These are phyloP conservation scores for Turnera subulata DNA, from an alignment of 345 rosid species.

Conservation along the genomic window DNA sequence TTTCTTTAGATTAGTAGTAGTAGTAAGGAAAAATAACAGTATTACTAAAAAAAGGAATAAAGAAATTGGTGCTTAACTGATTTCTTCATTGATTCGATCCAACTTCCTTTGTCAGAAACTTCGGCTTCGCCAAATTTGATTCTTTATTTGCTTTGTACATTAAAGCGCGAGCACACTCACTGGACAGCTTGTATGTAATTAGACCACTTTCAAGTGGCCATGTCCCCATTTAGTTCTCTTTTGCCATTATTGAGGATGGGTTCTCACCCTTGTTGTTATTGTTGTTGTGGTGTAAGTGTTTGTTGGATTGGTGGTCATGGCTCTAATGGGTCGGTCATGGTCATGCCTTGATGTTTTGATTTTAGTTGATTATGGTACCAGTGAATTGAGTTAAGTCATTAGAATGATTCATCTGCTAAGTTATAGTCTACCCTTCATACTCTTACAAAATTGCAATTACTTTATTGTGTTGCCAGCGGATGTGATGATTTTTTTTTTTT, in stretches of 20 bases:
- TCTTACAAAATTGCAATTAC: too few species aligned
- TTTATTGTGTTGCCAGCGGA: too few species aligned
- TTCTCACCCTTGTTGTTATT: too few species aligned
- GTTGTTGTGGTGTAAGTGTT: too few species aligned
- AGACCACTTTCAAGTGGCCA: slow-evolving; percentile 19
- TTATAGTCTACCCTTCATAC: too few species aligned
- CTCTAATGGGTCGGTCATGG: too few species aligned
- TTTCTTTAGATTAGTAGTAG: background rate
- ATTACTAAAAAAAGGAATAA: slow-evolving; percentile 1
- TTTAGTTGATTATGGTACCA: too few species aligned
- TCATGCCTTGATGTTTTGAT: too few species aligned
- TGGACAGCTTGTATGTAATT: slow-evolving; percentile 8
- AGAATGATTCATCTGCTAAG: too few species aligned
- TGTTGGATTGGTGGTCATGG: too few species aligned
- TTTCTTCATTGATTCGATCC: background rate
- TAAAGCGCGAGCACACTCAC: slow-evolving; percentile 12
- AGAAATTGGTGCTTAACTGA: background rate
- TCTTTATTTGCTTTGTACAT: slow-evolving; percentile 13
- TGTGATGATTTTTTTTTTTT: too few species aligned
- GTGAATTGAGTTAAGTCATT: too few species aligned
- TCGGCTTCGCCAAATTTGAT: slow-evolving; percentile 17
- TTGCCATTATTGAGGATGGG: slow-evolving; percentile 36
- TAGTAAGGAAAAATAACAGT: background rate
- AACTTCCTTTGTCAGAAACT: slow-evolving; percentile 31
- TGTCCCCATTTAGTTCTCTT: slow-evolving; percentile 21